phyloP scores from a whole-genome alignment of 176 grass and related monocot genomes.

The Phyllostachys edulis region DNA sequence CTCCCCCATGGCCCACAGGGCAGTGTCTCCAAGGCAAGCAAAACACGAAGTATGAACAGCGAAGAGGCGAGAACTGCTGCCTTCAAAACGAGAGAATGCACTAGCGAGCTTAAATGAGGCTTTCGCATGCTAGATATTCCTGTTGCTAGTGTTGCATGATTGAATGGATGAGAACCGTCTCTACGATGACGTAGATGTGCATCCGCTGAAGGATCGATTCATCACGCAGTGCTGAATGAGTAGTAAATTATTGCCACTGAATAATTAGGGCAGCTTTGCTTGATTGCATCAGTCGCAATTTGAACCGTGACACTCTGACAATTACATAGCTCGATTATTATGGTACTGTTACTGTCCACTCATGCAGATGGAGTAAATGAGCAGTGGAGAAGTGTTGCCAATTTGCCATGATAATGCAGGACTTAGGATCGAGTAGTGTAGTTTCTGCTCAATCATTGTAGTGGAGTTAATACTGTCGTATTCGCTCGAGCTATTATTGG shows the following conservation, averaged over 20 bases:
- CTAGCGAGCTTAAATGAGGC: neutral
- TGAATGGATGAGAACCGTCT: too few relatives aligned
- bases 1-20: neutral
- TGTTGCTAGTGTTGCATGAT: too few relatives aligned
- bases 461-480: neutral
- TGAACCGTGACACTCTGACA: neutral
- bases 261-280: neutral
- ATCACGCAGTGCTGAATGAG: neutral
- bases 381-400: neutral
- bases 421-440: neutral
- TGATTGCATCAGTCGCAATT: neutral
- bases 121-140: too few relatives aligned
- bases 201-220: neutral
- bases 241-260: neutral
- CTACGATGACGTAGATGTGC: neutral
- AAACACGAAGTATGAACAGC: neutral
- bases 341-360: neutral
- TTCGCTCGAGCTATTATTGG: neutral
- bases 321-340: neutral
- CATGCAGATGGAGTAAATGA: neutral
- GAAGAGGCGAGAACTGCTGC: neutral
- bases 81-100: neutral
- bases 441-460: neutral
- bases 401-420: neutral
- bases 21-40: neutral